Base-by-base conservation (phyloP, 768 basidiomycete genomes). In the Macrolepiota fuliginosa region DNA sequence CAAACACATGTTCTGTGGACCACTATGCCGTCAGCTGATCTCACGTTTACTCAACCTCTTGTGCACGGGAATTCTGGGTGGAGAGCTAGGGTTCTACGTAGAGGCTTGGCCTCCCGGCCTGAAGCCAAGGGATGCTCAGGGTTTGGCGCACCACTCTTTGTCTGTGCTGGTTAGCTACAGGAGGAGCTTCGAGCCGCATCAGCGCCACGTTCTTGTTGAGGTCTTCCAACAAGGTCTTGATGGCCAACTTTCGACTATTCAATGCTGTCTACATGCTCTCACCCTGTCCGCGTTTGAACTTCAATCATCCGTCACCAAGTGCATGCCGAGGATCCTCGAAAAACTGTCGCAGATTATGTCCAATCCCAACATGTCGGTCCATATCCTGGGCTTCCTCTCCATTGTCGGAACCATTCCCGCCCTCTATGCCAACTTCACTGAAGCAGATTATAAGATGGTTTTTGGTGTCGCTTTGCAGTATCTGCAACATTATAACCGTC, bases 1-100 rank as follows among this genome's bases (percentile, higher is more conserved):
- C 81, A 98, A 98, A 72, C 94, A 98, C 68, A 81, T 98, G 56
- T 96, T 97, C 73, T 97, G 96, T 69, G 97, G 97, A 1, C 92
- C 92, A 0, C 85, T 86, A 54, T 87, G 90, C 29, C 79, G 87
- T n/a, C 73, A 70, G 13, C 81, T 83, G 10, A 81, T 96, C 22
- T 77, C 84, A 4, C 79, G 76, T 52, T 74, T 98, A 36, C 74
- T 94, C 40, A 78, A 79, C n/a, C 70, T 80, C 27, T 74, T 98
- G 12, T 92, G 92, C 74, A 76, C 81, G 1, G 84, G 84, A 0
- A 81, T 96, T 32, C 74, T 84, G 19, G 80, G 77, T 12, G 85
- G 82, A 7, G 79, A 81, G 10, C 76, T 94, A 13, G 88, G 79
- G 0, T 73, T 79, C 19, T 73, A 81, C 10, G 74, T 89, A 22